Evolutionary conservation across 2,329 filamentous ascomycete species (phyloP).

Genomic region (Aspergillus tanneri): DNA sequence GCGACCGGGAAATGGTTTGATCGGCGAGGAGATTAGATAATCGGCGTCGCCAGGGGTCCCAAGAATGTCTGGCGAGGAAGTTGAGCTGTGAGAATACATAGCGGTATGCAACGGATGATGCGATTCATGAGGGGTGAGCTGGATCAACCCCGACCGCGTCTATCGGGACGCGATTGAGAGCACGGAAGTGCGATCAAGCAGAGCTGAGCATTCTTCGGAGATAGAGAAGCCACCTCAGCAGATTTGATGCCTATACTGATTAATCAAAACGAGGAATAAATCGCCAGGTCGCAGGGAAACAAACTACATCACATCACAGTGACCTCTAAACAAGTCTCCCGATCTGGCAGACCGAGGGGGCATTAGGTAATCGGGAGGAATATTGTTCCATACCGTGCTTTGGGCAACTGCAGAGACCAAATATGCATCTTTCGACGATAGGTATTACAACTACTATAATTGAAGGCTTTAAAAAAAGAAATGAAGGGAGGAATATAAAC

Average conservation of each 20-base stretch:
- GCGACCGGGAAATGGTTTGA: slow-evolving; percentile 39
- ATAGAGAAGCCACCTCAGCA: neutral
- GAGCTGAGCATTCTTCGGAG: neutral
- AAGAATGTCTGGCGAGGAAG: slow-evolving; percentile 45
- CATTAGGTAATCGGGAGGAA: slow-evolving; percentile 18
- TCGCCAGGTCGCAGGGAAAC: slow-evolving; percentile 7
- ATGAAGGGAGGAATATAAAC: neutral
- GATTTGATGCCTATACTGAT: neutral
- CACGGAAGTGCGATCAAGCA: neutral
- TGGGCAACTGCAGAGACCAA: neutral
- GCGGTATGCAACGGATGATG: slow-evolving; percentile 23
- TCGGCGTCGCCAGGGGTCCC: slow-evolving; percentile 44
- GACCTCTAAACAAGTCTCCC: slow-evolving; percentile 39
- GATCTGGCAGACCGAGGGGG: slow-evolving; percentile 28
- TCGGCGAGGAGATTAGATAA: slow-evolving; percentile 44
- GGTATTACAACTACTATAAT: too few species aligned
- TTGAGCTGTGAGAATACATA: slow-evolving; percentile 38
- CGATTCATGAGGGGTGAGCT: slow-evolving; percentile 11
- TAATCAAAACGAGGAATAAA: neutral
- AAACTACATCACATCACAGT: slow-evolving; percentile 12
- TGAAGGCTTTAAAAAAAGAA: too few species aligned
- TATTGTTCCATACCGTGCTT: slow-evolving; percentile 10
- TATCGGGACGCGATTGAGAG: neutral
- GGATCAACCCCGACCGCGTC: slow-evolving; percentile 10
- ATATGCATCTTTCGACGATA: slow-evolving; percentile 6